Evolutionary conservation across 108 stramenopile species (phyloP).

Genomic region (Cyclotella cryptica): DNA sequence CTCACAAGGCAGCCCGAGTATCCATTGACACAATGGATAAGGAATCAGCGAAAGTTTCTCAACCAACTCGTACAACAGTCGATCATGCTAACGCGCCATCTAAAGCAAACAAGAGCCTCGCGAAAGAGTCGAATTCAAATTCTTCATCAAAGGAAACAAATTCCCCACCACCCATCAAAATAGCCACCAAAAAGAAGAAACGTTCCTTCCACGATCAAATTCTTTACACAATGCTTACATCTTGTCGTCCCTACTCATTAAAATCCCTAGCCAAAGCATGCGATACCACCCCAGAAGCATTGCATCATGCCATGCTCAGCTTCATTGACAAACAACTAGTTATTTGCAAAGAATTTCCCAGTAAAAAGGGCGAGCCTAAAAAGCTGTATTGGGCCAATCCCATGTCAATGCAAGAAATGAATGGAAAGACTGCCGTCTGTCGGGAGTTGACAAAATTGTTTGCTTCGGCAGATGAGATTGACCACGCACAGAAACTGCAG

Average conservation of each 20-base stretch:
- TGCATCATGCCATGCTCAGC: constrained; percentile 73
- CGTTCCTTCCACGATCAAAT: constrained; percentile 77
- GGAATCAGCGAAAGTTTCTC: neutral
- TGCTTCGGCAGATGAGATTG: constrained; percentile 52
- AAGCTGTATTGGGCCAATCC: constrained; percentile 75
- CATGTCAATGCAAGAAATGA: constrained; percentile 10
- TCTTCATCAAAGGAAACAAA: neutral
- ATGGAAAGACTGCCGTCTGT: constrained; percentile 23
- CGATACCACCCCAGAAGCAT: constrained; percentile 62
- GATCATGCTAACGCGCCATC: neutral
- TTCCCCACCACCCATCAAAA: neutral
- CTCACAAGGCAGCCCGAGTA: neutral
- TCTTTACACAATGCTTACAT: constrained; percentile 65
- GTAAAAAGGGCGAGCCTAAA: constrained; percentile 57
- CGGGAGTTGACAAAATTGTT: constrained; percentile 35
- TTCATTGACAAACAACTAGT: constrained; percentile 75
- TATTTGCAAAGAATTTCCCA: constrained; percentile 71
- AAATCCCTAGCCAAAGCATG: constrained; percentile 70
- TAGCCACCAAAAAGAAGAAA: constrained; percentile 50
- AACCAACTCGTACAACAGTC: neutral
- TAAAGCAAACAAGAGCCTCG: neutral
- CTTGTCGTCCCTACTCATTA: constrained; percentile 74
- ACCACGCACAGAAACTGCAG: constrained; percentile 33
- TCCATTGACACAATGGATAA: neutral
- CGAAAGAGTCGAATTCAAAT: neutral